A percentile compares a stretch with the other conserved stretches of the same genome.
Evolutionary conservation across 208 protist genomes (phyloP).

Genomic region (Crithidia thermophila): DNA sequence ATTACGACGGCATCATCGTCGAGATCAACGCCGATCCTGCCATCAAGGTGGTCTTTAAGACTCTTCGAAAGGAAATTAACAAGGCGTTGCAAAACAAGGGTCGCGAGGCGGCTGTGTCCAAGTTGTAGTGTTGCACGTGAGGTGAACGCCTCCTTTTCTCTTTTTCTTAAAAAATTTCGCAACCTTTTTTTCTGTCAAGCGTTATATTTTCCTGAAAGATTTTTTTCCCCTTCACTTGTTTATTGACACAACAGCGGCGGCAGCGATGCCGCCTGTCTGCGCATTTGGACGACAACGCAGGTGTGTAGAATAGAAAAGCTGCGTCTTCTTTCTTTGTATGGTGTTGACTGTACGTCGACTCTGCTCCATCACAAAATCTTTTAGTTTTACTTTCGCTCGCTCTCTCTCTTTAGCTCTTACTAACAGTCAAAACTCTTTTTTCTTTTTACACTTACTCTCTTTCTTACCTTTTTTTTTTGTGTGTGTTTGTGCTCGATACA

Average conservation of each 20-base stretch:
- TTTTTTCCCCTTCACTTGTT: conserved; percentile 5
- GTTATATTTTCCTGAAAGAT: too few relatives aligned
- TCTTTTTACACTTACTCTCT: neutral
- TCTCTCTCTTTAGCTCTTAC: neutral
- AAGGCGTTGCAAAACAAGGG: conserved; percentile 21
- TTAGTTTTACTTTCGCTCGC: neutral
- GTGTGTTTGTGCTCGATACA: neutral
- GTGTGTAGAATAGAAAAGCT: neutral
- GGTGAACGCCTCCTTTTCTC: neutral
- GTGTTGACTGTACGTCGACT: neutral
- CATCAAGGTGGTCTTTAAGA: conserved; percentile 52
- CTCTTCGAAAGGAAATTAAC: conserved; percentile 36
- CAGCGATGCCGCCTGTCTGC: neutral
- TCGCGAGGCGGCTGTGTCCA: neutral
- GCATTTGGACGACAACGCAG: conserved; percentile 1
- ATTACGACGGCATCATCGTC: conserved; percentile 60
- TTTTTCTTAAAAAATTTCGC: neutral
- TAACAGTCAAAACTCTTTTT: too few relatives aligned
- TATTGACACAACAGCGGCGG: neutral
- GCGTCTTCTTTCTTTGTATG: neutral
- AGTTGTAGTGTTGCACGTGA: conserved; percentile 14
- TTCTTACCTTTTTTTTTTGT: conserved; percentile 4
- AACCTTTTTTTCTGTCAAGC: too few relatives aligned
- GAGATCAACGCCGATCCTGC: conserved; percentile 57
- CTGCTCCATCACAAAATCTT: conserved; percentile 9